Evolutionary conservation across 139 green algal genomes (phyloP), one percentile per base, ranked within the genome.

Genomic region (Chlamydomonas schloesseri): DNA sequence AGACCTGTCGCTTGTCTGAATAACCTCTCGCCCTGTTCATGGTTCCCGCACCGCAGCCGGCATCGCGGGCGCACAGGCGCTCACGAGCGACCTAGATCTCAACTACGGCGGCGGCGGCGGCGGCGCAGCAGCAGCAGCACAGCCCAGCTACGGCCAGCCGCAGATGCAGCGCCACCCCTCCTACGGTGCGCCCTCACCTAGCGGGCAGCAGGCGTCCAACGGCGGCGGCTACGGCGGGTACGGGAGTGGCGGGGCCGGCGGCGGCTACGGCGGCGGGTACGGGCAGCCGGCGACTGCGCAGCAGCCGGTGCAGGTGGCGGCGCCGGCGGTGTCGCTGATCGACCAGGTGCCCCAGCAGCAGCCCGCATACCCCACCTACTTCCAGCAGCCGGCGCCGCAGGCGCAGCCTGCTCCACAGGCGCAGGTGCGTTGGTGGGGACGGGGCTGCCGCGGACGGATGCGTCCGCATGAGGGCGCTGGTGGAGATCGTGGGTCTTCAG

Each of bases 291-390:
- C 91, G 82, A 71, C 87, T 47, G 73, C 75, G 62, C 26, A 37
- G 60, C 64, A 65, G 64, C 77, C 88, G 71, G 65, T 50, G 72
- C 70, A 53, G 36, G 42, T 73, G 62, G 77, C 69, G 33, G 65
- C 20, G 33, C 34, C 84, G 20, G 88, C 37, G 2, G 81, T 87
- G 55, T 90, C 86, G 37, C 79, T 95, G 31, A 92, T 95, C 2
- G 92, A 95, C 58, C 86, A 92, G 60, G 82, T 91, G 34, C 93
- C 88, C 0, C 62, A 84, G 0, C 91, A 94, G 88, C 86, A 93
- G 87, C 93, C 92, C 18, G 82, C 92, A 15, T 96, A 96, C 87
- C 91, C 91, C 28, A 42, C 78, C 23, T 91, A 91, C 76, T 93
- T 84, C 65, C 90, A 91, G 71, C 87, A 91, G 58, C 53, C 64